Evolutionary conservation across 345 rosid species (phyloP), one percentile per base, ranked within the genome.

Genomic region (Salix viminalis): DNA sequence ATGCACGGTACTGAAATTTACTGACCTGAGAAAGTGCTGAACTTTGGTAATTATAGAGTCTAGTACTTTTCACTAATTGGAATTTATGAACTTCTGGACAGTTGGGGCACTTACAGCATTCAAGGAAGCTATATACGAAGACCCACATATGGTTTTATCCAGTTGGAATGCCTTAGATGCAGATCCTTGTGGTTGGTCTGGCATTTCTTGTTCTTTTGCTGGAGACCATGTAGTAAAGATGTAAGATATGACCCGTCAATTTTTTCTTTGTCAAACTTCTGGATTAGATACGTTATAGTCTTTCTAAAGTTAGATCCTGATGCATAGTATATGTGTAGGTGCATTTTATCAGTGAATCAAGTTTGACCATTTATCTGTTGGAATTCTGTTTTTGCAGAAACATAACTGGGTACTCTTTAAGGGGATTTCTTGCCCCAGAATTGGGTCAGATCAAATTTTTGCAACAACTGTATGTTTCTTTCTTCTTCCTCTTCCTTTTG

Each of bases 181-280:
- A 73, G 89, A 91, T 94, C 98, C 97, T 68, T 96, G 99, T 81
- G 86, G 79, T 75, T 96, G 98, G 99, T 62, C 71, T 26, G 97
- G 97, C 77, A 44, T 96, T 81, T 70, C 76, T 56, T 96, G 98
- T 78, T 84, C 89, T 26, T 67, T 34, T 19, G 71, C 79, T 75
- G 83, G 90, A 80, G 90, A 88, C 77, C 97, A 91, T 87, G 94
- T 96, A 48, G 69, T 85, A 65, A 94, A 87, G 87, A 89, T 96
- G 99, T 96, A 86, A 90, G 89, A 52, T 70, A 32, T 69, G 79
- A 42, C 58, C 14, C 50, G 28, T 64, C 46, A 16, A 32, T 23
- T 67, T 69, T 23, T 44, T 52, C 36, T 44, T 60, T 32, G 2
- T 58, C n/a, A 11, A 28, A 24, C 21, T 32, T 80, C 71, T 46